Conservation (phyloP, 441 rosid genomes). For the Sinapis alba region DNA sequence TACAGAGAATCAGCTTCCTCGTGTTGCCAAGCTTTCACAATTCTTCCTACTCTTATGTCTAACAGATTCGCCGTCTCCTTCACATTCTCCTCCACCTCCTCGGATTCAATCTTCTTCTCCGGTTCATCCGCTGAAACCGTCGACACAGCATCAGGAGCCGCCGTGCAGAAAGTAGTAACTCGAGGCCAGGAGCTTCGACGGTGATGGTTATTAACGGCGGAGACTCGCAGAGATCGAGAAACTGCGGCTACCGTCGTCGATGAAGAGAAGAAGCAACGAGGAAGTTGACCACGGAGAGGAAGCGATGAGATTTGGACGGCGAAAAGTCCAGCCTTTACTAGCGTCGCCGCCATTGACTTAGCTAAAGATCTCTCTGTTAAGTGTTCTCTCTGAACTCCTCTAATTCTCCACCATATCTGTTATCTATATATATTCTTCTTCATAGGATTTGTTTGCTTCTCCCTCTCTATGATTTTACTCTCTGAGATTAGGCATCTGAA, state of each 20-base stretch:
- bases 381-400: neutral
- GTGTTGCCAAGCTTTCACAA: slow-evolving; percentile 87
- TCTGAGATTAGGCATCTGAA: neutral
- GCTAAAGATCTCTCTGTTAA: neutral
- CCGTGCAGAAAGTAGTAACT: slow-evolving; percentile 41
- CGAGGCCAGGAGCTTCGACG: slow-evolving; percentile 32
- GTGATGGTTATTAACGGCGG: slow-evolving; percentile 1
- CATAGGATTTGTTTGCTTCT: neutral
- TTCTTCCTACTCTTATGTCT: slow-evolving; percentile 78
- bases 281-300: slow-evolving; percentile 29
- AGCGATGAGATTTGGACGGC: slow-evolving; percentile 33
- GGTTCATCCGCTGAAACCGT: slow-evolving; percentile 27
- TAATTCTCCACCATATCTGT: neutral
- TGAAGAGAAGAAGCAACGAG: slow-evolving; percentile 15
- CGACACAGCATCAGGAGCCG: slow-evolving; percentile 34
- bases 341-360: slow-evolving; percentile 28
- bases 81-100: slow-evolving; percentile 27
- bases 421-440: neutral
- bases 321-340: slow-evolving; percentile 28
- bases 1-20: slow-evolving; percentile 91
- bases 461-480: neutral
- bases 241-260: slow-evolving; percentile 16
- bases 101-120: slow-evolving; percentile 15
- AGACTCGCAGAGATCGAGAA: slow-evolving; percentile 27
- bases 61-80: slow-evolving; percentile 66